Evolutionary conservation across 176 grass and related monocot genomes (phyloP), one percentile per base, ranked within the genome.

Genomic region (Triticum dicoccoides): DNA sequence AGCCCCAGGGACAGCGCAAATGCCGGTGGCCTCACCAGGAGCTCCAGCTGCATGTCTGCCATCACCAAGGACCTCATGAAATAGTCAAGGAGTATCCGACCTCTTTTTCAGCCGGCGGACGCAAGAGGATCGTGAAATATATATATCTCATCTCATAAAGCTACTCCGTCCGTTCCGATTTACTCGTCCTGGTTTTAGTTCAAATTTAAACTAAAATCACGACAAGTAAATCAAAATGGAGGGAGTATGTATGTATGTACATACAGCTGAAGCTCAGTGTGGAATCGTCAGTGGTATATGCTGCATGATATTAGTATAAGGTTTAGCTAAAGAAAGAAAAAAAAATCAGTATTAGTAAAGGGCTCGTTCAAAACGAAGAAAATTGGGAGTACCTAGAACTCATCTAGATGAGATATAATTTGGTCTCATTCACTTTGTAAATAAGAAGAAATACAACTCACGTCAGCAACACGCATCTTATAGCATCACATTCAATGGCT

Each of bases 21-120:
- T 6, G 89, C 20, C 21, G 82, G 58, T 3, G 17, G 25, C 21
- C 88, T 98, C 62, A 1, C 87, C 38, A 92, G 97, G 90, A 96
- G 85, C 92, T 94, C 93, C 29, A 98, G 97, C 80, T 98, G 97
- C 86, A 96, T 98, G 67, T 89, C 97, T 4, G 97, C 93, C 84
- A 92, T 98, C 34, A 85, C 84, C 86, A 98, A 92, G 82, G 90
- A 92, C 65, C 71, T 89, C 63, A 5, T 14, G 38, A 65, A 65
- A 34, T 68, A 33, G 25, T 77, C 9, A 15, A 20, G 14, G 42
- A 51, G 24, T 29, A 54, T 76, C 24, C 11, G n/a, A 33, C 79
- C 18, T 45, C 73, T 13, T 12, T 29, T 18, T n/a, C 24, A 2
- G 0, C 13, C 30, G 45, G 8, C 2, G 14, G 37, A 56, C 32